phyloP scores from a whole-genome alignment of 2,329 filamentous ascomycete genomes.

The Fusarium aywerte region DNA sequence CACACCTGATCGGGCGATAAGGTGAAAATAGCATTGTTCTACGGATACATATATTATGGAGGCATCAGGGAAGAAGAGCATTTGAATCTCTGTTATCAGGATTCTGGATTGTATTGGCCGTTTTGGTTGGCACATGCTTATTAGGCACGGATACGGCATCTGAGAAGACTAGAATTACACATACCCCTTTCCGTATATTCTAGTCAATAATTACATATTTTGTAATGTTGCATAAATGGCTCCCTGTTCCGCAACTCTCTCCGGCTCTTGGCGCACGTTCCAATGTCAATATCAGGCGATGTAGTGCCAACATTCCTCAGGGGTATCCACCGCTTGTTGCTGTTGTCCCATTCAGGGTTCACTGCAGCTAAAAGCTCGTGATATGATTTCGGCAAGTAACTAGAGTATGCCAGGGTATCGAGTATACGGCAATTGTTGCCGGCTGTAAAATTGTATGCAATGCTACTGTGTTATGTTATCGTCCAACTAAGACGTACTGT shows the following conservation, averaged over 20 bases:
- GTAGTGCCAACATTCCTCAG: constrained; percentile 16
- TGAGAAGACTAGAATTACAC: constrained; percentile 41
- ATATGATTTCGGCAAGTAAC: background rate
- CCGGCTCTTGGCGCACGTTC: constrained; percentile 9
- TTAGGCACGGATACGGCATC: constrained; percentile 26
- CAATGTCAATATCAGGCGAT: constrained; percentile 21
- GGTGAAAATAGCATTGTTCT: constrained; percentile 27
- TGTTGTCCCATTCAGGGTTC: constrained; percentile 3
- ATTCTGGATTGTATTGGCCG: constrained; percentile 9
- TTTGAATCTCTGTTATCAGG: constrained; percentile 16
- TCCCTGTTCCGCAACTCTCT: background rate
- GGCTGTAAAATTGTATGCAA: background rate
- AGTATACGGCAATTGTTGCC: background rate
- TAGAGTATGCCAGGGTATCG: background rate
- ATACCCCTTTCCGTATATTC: constrained; percentile 47
- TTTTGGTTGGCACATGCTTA: constrained; percentile 1
- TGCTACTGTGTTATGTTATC: background rate
- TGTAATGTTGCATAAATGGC: constrained; percentile 33
- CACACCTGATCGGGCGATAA: constrained; percentile 7
- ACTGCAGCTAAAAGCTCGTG: constrained; percentile 15
- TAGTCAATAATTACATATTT: constrained; percentile 39
- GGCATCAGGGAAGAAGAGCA: constrained; percentile 1
- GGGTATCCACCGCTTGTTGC: constrained; percentile 8
- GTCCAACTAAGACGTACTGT: background rate
- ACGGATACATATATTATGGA: constrained; percentile 5